Base-by-base conservation (phyloP, 192 early-diverging fungal genomes). In the Umbelopsis vinacea region DNA sequence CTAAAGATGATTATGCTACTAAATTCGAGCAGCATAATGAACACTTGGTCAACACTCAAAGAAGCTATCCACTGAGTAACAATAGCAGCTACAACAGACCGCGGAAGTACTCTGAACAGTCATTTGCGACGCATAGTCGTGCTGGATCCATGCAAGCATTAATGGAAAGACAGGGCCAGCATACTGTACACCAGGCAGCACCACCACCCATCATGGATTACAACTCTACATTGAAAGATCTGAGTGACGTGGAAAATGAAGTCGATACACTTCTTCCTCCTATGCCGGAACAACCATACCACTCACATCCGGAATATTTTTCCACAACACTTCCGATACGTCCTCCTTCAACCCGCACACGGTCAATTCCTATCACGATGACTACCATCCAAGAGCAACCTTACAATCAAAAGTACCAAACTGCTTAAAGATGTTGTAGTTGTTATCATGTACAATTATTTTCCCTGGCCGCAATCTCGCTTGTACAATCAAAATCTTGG, bases 251-350 rank as follows among this genome's bases (percentile, higher is more conserved):
- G 29, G 57, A 63, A n/a, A 17, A 37, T 3, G 57, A 63, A 17
- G 29, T 26, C 35, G 57, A 63, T 63, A 63, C 29, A 7, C 57
- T 63, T 63, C 57, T 63, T 63, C 57, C 57, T 29, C 57, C 57
- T 5, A 63, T 63, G 57, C 57, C 57, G 15, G 57, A 63, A 6
- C 57, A 63, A 4, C 57, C 33, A 35, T 63, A 63, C 14, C 57
- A 63, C 17, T 63, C 33, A 12, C 26, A 35, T 37, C 14, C 26
- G 17, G 33, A 35, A 17, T 63, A 63, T 35, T 19, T 63, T 63
- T 60, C 29, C 15, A 29, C 33, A 19, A n/a, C 26, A 15, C 57
- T 26, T 19, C 29, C 57, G 2, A 17, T 17, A 29, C 57, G 57
- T 17, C 57, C 57, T 63, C 26, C 17, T 3, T 63, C 33, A 22